These are phyloP conservation scores for Collybia nuda DNA, from an alignment of 768 basidiomycete genomes.

Conservation along the genomic window DNA sequence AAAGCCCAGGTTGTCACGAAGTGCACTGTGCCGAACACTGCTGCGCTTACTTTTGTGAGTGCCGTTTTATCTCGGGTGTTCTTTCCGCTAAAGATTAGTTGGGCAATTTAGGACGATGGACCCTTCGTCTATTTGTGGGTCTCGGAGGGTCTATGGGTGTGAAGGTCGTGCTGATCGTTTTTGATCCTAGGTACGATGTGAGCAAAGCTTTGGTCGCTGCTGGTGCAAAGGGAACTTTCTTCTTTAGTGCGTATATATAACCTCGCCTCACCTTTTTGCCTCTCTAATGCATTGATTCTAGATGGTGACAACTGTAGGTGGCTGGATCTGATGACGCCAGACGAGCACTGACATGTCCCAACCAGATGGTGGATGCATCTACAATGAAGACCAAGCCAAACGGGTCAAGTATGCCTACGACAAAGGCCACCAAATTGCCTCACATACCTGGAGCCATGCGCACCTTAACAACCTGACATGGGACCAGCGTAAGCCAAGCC, in stretches of 20 bases:
- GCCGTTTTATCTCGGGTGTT: not conserved
- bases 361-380: constrained; percentile 32
- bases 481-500: constrained; percentile 27
- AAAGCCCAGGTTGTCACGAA: constrained; percentile 28
- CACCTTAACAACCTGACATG: constrained; percentile 28
- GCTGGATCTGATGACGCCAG: too few relatives aligned
- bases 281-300: constrained; percentile 5
- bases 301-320: constrained; percentile 34
- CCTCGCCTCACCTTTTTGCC: not conserved
- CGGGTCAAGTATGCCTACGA: constrained; percentile 35
- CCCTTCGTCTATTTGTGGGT: constrained; percentile 36
- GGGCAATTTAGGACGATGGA: constrained; percentile 37
- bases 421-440: constrained; percentile 41
- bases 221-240: constrained; percentile 29
- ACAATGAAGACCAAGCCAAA: constrained; percentile 20
- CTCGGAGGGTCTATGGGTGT: not conserved
- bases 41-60: constrained; percentile 40
- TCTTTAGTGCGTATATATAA: constrained; percentile 7
- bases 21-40: constrained; percentile 36
- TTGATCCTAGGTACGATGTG: constrained; percentile 29
- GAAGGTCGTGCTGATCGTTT: not conserved
- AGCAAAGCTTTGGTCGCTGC: constrained; percentile 21
- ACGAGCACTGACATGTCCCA: too few relatives aligned
- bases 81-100: not conserved
- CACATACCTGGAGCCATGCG: constrained; percentile 45